phyloP scores from a whole-genome alignment of 2,329 filamentous ascomycete genomes.

The Simplicillium sp. region DNA sequence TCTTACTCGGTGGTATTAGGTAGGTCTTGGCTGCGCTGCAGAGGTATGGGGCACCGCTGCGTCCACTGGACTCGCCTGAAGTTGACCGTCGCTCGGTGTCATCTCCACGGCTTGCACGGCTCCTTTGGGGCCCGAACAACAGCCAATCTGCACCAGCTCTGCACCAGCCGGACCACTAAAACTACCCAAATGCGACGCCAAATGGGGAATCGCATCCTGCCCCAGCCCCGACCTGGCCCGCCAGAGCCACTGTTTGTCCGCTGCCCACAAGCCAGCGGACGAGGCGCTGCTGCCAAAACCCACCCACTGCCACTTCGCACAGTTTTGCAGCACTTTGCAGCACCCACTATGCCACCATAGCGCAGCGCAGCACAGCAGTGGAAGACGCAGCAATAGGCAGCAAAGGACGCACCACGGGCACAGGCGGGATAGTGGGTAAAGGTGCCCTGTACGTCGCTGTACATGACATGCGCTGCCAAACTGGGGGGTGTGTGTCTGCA shows the following conservation, averaged over 20 bases:
- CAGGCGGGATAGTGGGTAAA: neutral
- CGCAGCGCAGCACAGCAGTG: neutral
- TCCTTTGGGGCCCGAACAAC: too few species aligned
- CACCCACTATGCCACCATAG: neutral
- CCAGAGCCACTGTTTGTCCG: too few species aligned
- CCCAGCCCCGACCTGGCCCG: too few species aligned
- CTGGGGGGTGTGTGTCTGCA: neutral
- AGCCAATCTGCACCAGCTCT: too few species aligned
- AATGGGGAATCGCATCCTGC: too few species aligned
- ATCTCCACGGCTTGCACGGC: too few species aligned
- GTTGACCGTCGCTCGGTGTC: too few species aligned
- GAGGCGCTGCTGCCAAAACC: neutral
- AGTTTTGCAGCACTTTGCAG: neutral
- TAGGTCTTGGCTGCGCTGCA: neutral
- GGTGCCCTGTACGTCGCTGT: neutral
- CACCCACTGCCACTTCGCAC: neutral
- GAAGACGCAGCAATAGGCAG: neutral
- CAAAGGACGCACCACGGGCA: neutral
- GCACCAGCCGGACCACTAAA: too few species aligned
- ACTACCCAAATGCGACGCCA: too few species aligned
- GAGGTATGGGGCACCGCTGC: neutral
- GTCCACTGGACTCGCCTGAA: neutral
- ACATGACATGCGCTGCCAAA: neutral
- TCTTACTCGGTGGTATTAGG: neutral
- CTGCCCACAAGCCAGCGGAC: too few species aligned